Evolutionary conservation across 2,329 filamentous ascomycete species (phyloP).

Genomic region (Fusarium zealandicum): DNA sequence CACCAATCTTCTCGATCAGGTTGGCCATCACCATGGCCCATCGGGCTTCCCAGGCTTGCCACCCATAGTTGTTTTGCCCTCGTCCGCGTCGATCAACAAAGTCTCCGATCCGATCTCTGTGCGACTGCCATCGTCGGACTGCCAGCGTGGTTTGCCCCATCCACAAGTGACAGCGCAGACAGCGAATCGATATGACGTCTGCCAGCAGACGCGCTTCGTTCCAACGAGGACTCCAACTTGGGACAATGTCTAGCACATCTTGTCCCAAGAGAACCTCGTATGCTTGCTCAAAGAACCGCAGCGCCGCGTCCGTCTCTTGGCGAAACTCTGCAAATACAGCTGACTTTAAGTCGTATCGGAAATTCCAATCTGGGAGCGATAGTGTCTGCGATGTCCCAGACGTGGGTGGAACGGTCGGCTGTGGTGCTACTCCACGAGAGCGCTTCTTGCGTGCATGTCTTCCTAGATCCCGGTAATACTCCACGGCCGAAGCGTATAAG

Average conservation of each 20-base stretch:
- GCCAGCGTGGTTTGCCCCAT: constrained; percentile 79
- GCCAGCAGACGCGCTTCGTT: constrained; percentile 90
- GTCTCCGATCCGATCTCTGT: constrained; percentile 76
- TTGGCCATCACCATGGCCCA: constrained; percentile 70
- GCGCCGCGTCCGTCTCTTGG: constrained; percentile 87
- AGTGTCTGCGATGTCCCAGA: constrained; percentile 84
- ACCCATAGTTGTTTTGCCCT: constrained; percentile 88
- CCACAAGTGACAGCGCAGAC: constrained; percentile 84
- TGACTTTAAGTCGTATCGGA: constrained; percentile 93
- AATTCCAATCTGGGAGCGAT: constrained; percentile 88
- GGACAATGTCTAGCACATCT: constrained; percentile 87
- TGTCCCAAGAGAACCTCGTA: constrained; percentile 83
- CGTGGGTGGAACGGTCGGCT: constrained; percentile 83
- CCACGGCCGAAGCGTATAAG: constrained; percentile 76
- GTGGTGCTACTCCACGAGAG: constrained; percentile 77
- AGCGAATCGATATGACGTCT: constrained; percentile 81
- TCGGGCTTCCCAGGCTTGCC: constrained; percentile 90
- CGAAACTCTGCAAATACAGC: constrained; percentile 91
- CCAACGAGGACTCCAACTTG: constrained; percentile 89
- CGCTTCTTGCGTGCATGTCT: constrained; percentile 91
- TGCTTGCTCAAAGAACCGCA: constrained; percentile 85
- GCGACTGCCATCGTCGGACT: constrained; percentile 79
- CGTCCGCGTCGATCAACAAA: constrained; percentile 84
- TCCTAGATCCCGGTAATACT: constrained; percentile 95
- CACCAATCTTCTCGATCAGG: constrained; percentile 61